Base-by-base conservation (phyloP, 2,329 filamentous ascomycete species). In the Colletotrichum siamense region DNA sequence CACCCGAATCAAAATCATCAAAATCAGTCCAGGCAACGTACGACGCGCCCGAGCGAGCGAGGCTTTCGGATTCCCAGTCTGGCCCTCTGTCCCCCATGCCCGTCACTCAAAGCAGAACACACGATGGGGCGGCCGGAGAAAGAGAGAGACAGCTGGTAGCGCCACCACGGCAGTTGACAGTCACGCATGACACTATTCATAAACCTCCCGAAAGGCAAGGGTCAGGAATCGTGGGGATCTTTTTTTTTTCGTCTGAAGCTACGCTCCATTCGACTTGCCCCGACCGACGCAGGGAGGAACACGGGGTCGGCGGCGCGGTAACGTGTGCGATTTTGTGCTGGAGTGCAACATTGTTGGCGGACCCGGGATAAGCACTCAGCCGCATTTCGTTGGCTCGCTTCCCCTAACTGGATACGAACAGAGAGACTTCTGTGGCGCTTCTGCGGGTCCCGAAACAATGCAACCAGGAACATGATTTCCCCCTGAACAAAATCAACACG, bases 1-100 rank as follows among this genome's bases (percentile, higher is more conserved):
- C 28, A 57, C 65, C 71, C 57, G 71, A 64, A 63, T 69, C 66
- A 71, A 64, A 65, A 22, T 52, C n/a, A 63, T 69, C 66, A 71
- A 64, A 64, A 70, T 64, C 39, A 70, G 39, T 64, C 67, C 71
- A 73, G 66, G 66, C 22, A 70, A 70, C 57, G 32, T 65, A 73
- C 39, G 66, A 64, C 16, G 30, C 13, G 39, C 3, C 44, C 10
- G 22, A 34, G 16, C 18, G 8, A 32, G 39, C 66, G 66, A 70
- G 30, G 44, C 49, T 36, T 4, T 70, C 59, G 55, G 30, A 39
- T 28, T 39, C 18, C 65, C 49, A 34, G 65, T 9, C 49, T 68
- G 18, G 49, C 16, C 24, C 8, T 36, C 24, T 24, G 28, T n/a
- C 49, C 30, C 9, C 30, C 18, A 52, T 26, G 52, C 32, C 16